Base-by-base conservation (phyloP, 139 green algal genomes). In the Chlorella sp. region DNA sequence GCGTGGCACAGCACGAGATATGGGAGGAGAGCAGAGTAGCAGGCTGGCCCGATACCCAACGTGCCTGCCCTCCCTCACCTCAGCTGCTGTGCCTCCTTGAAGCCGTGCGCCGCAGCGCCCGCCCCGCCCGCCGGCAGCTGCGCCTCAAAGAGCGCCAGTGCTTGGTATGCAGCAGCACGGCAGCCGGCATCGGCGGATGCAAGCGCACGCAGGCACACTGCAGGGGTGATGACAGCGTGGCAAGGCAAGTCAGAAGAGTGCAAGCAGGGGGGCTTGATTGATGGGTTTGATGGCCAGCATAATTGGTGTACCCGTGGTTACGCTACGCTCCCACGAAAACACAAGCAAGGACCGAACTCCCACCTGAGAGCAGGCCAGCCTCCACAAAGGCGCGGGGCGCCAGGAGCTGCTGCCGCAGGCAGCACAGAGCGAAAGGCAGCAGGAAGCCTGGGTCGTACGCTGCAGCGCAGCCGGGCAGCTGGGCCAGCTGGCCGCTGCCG, bases 361-460 rank as follows among this genome's bases (percentile, higher is more conserved):
- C 36, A 73, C 76, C 76, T 73, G 90, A 83, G 71, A 94, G 83
- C 69, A 95, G 38, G 25, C 93, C 93, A 3, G 71, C 83, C 15
- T 41, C 78, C 0, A 78, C 71, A 73, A 94, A 84, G 3, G 76
- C 57, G n/a, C 85, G 68, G 11, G 60, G 65, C 16, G 62, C 26
- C 34, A 94, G 64, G 51, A 79, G 41, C 3, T 68, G 51, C 21
- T 71, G n/a, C n/a, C 74, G 70, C 78, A 96, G 80, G 32, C 44
- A 76, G 71, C 79, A 41, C 38, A 60, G 20, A 72, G 74, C 83
- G 16, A 93, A 90, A 20, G 89, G 91, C 76, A 96, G 86, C 47
- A 95, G 41, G 60, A 89, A 91, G 9, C 87, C 74, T 5, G 93
- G 91, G 73, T 96, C 93, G 41, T 94, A 92, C 0, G 69, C 92